Evolutionary conservation across 78 protist genomes (phyloP), one percentile per base, ranked within the genome.

Genomic region (Diacronema lutheri): DNA sequence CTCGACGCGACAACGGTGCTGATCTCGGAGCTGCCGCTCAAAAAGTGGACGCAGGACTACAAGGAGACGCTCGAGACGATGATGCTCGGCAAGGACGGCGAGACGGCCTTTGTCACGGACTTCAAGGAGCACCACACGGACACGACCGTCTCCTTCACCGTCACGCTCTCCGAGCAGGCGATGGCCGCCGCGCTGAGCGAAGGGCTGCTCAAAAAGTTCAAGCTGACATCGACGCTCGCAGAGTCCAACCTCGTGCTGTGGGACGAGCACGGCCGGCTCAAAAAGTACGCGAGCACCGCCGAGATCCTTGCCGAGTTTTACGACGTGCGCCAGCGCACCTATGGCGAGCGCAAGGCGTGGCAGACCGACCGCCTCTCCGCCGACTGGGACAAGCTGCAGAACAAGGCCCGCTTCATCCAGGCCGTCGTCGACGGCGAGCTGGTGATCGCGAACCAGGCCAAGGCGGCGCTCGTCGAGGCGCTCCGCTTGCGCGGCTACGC

Each of bases 51-150:
- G 23, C 86, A 92, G 77, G 60, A 41, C 26, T 94, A 94, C 93
- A 97, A 97, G 89, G 95, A 91, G 40, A 0, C 10, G 16, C 76
- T 90, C 19, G 86, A 77, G 76, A 23, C 35, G 69, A 29, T 40
- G 55, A 23, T 40, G 61, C 58, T 40, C 89, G 82, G 33, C 79
- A 82, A 72, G 61, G 58, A 19, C 33, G 50, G 11, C 44, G 16
- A 68, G 41, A 64, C 56, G 72, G 86, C 64, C n/a, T 79, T 81
- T 16, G 56, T 94, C 82, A 14, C 79, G 86, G 96, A 89, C 83
- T 89, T 77, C 90, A 80, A 62, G 35, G 97, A 96, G 89, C 26
- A 95, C 83, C 94, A 95, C 93, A 92, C 97, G 13, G 96, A 96
- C 89, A 88, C 92, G 41, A 88, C 90, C 26, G 95, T 92, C 20